Evolutionary conservation across 1,284 basidiomycete species (phyloP), one percentile per base, ranked within the genome.

Genomic region (Cryptococcus wingfieldii): DNA sequence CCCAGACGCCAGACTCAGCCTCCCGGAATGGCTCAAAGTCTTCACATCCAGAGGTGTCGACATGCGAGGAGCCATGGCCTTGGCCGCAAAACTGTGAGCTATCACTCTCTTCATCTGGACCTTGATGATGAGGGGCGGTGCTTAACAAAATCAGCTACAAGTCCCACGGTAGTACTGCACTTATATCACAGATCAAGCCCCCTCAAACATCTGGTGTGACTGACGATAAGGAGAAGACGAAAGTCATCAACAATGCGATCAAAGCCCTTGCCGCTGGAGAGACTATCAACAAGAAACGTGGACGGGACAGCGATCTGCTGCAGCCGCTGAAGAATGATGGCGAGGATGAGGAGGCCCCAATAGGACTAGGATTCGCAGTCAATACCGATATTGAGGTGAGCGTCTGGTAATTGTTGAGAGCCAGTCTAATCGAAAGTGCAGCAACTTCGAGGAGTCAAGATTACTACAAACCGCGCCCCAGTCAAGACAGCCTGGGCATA

Each of bases 401-500:
- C 54, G n/a, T 28, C 25, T 27, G 18, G 14, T 25, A 14, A 10
- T 9, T 13, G 19, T 46, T 25, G 25, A n/a, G 19, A 42, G 19
- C 41, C 4, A 8, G 10, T 23, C 45, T 27, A 9, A 27, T 8
- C n/a, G 18, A 16, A 18, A 19, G 4, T 38, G 25, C 45, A 49
- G 28, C 47, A 38, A 49, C 18, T 34, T 12, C 18, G 27, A 49
- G 34, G 47, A 8, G n/a, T 49, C 28, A 49, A 28, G 75, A 61
- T 61, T 10, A 81, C 84, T 27, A 80, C 91, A 9, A 98, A 98
- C 75, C 86, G 94, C 19, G 93, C 94, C 1, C 94, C 95, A 0
- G 81, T 97, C 53, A 90, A 97, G 89, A 91, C 87, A 48, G 90
- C 88, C 1, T 98, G 94, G 94, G 84, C 90, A 0, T 88, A 83